Conservation (phyloP, 495 filamentous ascomycete genomes). For the Melanomma pulvis-pyrius region DNA sequence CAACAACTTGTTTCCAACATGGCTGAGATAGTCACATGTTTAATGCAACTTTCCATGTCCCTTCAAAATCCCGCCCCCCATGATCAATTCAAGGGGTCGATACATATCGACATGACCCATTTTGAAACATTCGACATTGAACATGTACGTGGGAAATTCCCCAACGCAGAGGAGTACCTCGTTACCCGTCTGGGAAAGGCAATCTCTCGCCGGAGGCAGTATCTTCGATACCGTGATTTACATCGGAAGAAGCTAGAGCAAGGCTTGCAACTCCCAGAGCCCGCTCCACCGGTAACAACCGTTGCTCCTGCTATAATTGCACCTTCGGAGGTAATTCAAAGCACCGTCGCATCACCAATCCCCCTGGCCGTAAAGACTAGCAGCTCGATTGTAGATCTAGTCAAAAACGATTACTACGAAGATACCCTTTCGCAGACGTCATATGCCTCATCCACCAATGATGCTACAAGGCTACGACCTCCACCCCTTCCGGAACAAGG, state of each 20-base stretch:
- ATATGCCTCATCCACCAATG: slow-evolving; percentile 10
- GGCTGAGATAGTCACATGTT: slow-evolving; percentile 24
- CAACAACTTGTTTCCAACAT: slow-evolving; percentile 16
- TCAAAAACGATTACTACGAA: slow-evolving; percentile 18
- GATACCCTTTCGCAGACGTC: slow-evolving; percentile 19
- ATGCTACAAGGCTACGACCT: slow-evolving; percentile 10
- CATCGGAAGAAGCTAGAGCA: slow-evolving; percentile 15
- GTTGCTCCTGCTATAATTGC: not conserved
- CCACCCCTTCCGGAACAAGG: slow-evolving; percentile 21
- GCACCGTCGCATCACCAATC: slow-evolving; percentile 23
- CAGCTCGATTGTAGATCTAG: not conserved
- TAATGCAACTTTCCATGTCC: slow-evolving; percentile 26
- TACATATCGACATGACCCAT: slow-evolving; percentile 8
- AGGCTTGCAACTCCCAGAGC: not conserved
- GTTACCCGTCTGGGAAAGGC: slow-evolving; percentile 16
- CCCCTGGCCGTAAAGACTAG: slow-evolving; percentile 13
- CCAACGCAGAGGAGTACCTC: slow-evolving; percentile 14
- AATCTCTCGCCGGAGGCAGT: slow-evolving; percentile 21
- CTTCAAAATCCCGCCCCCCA: slow-evolving; percentile 25
- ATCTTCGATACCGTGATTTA: slow-evolving; percentile 17
- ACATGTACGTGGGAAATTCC: slow-evolving; percentile 19
- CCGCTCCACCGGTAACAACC: not conserved
- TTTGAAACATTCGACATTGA: slow-evolving; percentile 20
- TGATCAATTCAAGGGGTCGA: slow-evolving; percentile 19
- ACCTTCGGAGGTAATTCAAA: slow-evolving; percentile 8